Evolutionary conservation across 164 flowering plant genomes (phyloP), one percentile per base, ranked within the genome.

Genomic region (Magnolia sinica): DNA sequence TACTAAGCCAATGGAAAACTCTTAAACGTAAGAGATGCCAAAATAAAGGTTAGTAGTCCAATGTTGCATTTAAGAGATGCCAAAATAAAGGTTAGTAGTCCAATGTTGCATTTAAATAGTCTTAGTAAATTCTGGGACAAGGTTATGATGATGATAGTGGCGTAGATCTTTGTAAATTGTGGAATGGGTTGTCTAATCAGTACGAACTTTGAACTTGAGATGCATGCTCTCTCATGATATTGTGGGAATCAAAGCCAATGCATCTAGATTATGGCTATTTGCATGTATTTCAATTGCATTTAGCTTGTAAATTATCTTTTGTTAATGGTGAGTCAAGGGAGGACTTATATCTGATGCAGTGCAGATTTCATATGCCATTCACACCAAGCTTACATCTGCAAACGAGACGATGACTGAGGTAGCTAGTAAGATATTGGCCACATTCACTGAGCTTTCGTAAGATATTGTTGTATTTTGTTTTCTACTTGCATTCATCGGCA

Each of bases 1-100:
- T 87, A 18, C 66, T 89, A 59, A 76, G 68, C 27, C 73, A 76
- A 50, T 84, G 84, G 87, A 77, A 79, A 52, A 50, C 58, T 11
- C 23, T 13, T 7, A 86, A 84, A 67, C 85, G 83, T 76, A 78
- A 65, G 75, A 79, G 73, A 68, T 79, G 74, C 69, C 18, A 16
- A 55, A 55, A 8, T 55, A 11, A 16, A 55, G 61, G 61, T 55
- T 55, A 0, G 61, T 55, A 55, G 61, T 55, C 18, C 18, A 16
- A 55, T 55, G 18, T 55, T 55, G 61, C 61, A 11, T 13, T 55
- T 55, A 11, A 11, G 75, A 79, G 73, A 68, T 79, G 74, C 69
- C 18, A 16, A 55, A 55, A 8, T 55, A 11, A 16, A 55, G 61
- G 61, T 55, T 55, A 0, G 61, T 55, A 55, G 61, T 55, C 18